Conservation (phyloP, 108 stramenopile genomes). For the Skeletonema grethae region DNA sequence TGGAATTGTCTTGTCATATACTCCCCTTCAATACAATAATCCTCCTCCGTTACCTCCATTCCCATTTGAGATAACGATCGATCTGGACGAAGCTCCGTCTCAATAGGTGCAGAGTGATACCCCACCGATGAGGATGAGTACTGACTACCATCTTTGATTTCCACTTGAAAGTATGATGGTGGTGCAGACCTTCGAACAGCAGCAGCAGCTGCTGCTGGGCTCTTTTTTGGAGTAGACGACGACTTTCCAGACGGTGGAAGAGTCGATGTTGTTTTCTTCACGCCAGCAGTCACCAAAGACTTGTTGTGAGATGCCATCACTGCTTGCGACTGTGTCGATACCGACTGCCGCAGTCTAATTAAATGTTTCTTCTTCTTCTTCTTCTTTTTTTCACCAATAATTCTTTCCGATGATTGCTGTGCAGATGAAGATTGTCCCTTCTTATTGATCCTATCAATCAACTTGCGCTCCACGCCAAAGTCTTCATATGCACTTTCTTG, state of each 20-base stretch:
- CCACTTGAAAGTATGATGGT: neutral
- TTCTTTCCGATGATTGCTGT: neutral
- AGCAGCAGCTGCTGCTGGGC: too few relatives aligned
- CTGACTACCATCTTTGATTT: neutral
- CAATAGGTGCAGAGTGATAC: conserved; percentile 4
- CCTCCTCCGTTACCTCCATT: conserved; percentile 37
- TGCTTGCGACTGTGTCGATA: neutral
- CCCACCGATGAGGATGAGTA: neutral
- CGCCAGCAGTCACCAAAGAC: neutral
- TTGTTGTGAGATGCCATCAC: neutral
- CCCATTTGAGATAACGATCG: conserved; percentile 31
- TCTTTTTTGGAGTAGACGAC: too few relatives aligned
- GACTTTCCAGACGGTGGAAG: conserved; percentile 4
- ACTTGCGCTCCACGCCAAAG: conserved; percentile 18
- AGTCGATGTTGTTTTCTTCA: neutral
- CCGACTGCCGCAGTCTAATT: neutral
- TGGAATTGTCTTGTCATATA: neutral
- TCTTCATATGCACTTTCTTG: conserved; percentile 15
- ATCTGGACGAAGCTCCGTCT: conserved; percentile 8
- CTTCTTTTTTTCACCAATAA: neutral
- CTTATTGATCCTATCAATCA: conserved; percentile 1
- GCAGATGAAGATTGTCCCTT: neutral
- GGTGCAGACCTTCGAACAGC: neutral
- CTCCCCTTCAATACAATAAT: conserved; percentile 33
- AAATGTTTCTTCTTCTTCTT: conserved; percentile 5